Conservation (phyloP, 805 yeast genomes). For the Suhomyces kilbournensis region DNA sequence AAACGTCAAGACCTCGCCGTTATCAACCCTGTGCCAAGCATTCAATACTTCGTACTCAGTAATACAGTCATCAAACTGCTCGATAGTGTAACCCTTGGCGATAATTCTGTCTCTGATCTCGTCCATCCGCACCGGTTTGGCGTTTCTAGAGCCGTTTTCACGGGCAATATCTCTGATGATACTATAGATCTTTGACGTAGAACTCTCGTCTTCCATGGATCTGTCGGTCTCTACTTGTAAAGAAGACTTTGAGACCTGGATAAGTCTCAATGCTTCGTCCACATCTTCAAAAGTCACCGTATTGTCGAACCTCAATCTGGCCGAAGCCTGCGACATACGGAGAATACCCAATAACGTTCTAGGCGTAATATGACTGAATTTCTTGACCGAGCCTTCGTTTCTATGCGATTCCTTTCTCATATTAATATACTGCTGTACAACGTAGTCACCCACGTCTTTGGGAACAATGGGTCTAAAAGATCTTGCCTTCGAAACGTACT, state of each 20-base stretch:
- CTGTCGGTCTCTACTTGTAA: slow-evolving; percentile 51
- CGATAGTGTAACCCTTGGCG: slow-evolving; percentile 80
- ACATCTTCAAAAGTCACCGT: slow-evolving; percentile 76
- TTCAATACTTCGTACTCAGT: slow-evolving; percentile 67
- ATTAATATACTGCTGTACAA: slow-evolving; percentile 80
- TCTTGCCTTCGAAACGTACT: slow-evolving; percentile 83
- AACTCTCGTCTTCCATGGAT: slow-evolving; percentile 59
- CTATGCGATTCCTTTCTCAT: slow-evolving; percentile 88
- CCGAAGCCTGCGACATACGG: slow-evolving; percentile 92
- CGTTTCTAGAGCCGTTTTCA: slow-evolving; percentile 26
- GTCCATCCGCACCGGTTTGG: slow-evolving; percentile 38
- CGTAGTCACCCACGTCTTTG: slow-evolving; percentile 78
- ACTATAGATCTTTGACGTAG: slow-evolving; percentile 67
- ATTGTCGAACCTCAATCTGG: slow-evolving; percentile 79
- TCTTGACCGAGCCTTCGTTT: slow-evolving; percentile 69
- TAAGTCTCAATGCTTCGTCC: slow-evolving; percentile 89
- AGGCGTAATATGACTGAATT: slow-evolving; percentile 91
- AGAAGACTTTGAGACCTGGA: slow-evolving; percentile 84
- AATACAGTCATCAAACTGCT: slow-evolving; percentile 73
- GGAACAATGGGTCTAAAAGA: slow-evolving; percentile 82
- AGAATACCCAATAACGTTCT: slow-evolving; percentile 89
- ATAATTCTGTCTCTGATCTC: slow-evolving; percentile 61
- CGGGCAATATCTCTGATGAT: slow-evolving; percentile 61
- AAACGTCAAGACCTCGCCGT: slow-evolving; percentile 62
- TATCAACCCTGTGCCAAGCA: slow-evolving; percentile 74